Evolutionary conservation across 768 basidiomycete species (phyloP), one percentile per base, ranked within the genome.

Genomic region (Porpolomopsis calyptriformis): DNA sequence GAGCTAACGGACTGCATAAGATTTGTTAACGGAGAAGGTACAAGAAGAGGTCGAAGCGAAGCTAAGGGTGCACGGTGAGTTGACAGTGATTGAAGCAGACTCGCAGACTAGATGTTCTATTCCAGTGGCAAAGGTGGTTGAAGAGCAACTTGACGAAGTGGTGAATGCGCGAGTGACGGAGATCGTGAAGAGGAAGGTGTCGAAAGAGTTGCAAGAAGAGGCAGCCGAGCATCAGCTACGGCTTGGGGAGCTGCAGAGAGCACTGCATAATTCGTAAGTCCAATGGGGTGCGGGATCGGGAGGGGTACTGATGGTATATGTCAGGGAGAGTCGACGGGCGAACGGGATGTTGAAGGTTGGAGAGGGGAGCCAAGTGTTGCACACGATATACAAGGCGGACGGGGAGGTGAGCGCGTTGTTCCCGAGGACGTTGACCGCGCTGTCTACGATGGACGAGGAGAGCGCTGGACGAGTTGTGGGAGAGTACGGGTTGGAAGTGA

Each of bases 251-350:
- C 63, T 74, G 19, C 67, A 70, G 43, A 59, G 66, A 16, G 59
- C 67, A 8, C 61, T 80, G 8, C 72, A 77, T 52, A 80, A 81
- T 53, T 76, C 75, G 79, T 80, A 51, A 50, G 77, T 66, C 3
- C 33, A 16, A n/a, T 5, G 14, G 11, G 19, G 34, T 8, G 14
- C 38, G 46, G 5, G 5, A 18, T 4, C 26, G 14, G 2, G 4
- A 3, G 8, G 10, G 19, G 3, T 31, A 12, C 20, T 14, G 36
- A 16, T 49, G 11, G 8, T 3, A 46, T 41, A 25, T 34, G 22
- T 8, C 55, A 82, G 79, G 12, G 79, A 81, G 55, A 78, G 73
- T 47, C 70, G 74, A 4, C 71, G 77, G 4, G 60, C 65, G 9
- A 82, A 82, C 53, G 67, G 69, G 10, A 58, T 63, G 4, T 57